Evolutionary conservation across 2,329 filamentous ascomycete species (phyloP).

Genomic region (Nectriaceae sp.): DNA sequence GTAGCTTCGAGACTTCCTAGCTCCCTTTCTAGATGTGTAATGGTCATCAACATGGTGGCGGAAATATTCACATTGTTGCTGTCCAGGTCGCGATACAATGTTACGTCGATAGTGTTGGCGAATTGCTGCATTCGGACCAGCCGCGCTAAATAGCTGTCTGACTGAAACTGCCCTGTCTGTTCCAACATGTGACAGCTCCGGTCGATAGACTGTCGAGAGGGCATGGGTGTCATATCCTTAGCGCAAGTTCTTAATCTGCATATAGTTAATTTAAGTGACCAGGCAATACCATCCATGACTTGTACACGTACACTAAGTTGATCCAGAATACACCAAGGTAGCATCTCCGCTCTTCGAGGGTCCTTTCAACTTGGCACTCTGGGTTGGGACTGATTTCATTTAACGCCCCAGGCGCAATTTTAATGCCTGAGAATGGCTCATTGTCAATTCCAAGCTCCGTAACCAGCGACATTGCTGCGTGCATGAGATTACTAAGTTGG

Average conservation of each 20-base stretch:
- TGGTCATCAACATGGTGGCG: background rate
- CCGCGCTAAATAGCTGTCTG: conserved; percentile 2
- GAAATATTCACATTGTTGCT: background rate
- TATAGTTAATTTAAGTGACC: background rate
- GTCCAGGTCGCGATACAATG: background rate
- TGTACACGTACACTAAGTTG: conserved; percentile 3
- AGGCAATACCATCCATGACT: accelerated
- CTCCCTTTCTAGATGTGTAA: conserved; percentile 7
- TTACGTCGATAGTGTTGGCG: background rate
- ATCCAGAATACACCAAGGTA: conserved; percentile 12
- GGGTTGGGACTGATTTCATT: background rate
- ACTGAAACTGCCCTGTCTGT: background rate
- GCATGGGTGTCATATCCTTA: background rate
- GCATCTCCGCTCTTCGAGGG: conserved; percentile 5
- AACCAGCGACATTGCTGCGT: conserved; percentile 9
- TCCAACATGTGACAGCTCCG: background rate
- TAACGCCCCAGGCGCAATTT: background rate
- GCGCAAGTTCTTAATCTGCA: background rate
- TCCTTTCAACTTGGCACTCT: background rate
- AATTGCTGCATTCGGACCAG: conserved; percentile 6
- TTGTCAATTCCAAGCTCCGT: conserved; percentile 7
- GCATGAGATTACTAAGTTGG: conserved; percentile 10
- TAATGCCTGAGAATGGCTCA: background rate
- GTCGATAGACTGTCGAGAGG: background rate
- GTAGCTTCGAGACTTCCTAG: too few species aligned